A percentile compares a stretch with the other conserved stretches of the same genome.
Conservation (phyloP, 2,329 filamentous ascomycete species). For the Scedosporium boydii region DNA sequence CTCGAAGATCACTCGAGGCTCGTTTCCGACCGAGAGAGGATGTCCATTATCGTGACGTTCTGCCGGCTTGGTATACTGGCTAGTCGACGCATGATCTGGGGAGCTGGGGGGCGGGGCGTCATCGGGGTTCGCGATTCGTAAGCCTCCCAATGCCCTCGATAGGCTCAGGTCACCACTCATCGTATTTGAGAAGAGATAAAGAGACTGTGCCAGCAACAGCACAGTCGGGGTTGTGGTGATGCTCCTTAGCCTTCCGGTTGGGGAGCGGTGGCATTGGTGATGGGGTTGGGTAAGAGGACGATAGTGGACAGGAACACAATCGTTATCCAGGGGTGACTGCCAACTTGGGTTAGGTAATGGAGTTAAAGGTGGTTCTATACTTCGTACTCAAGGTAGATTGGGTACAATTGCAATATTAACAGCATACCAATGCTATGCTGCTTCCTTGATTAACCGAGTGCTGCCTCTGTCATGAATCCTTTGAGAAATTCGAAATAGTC, state of each 20-base stretch:
- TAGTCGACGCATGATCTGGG: constrained; percentile 10
- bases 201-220: not conserved
- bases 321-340: not conserved
- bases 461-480: no score
- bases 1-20: not conserved
- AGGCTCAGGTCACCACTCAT: constrained; percentile 94
- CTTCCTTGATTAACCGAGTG: no score
- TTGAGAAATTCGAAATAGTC: no score
- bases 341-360: not conserved
- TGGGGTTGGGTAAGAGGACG: not conserved
- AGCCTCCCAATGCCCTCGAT: constrained; percentile 81
- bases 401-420: not conserved
- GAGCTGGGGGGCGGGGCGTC: constrained; percentile 42
- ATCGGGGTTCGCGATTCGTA: constrained; percentile 96
- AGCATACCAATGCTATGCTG: not conserved
- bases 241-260: constrained; percentile 8
- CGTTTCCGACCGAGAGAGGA: not conserved
- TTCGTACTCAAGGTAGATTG: no score
- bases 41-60: not conserved
- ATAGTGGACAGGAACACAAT: not conserved
- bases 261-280: constrained; percentile 6
- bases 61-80: not conserved
- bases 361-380: not conserved
- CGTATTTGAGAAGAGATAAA: constrained; percentile 19
- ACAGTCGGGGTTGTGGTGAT: constrained; percentile 4